Conservation (phyloP, 1,284 basidiomycete species). For the Austroboletus niveus region DNA sequence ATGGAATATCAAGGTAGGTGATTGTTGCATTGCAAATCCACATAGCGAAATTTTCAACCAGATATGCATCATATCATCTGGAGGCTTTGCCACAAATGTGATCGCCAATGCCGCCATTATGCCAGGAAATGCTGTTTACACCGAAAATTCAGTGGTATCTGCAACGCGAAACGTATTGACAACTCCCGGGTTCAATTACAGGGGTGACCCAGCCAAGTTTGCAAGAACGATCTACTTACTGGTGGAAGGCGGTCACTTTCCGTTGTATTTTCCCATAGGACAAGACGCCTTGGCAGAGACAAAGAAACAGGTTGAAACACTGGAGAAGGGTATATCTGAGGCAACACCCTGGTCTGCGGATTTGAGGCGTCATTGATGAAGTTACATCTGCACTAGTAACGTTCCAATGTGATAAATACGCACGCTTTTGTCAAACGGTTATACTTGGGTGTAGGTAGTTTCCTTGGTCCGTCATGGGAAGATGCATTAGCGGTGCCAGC, state of each 20-base stretch:
- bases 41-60: background rate
- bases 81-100: constrained; percentile 2
- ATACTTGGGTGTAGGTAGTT: too few species aligned
- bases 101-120: background rate
- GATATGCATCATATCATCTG: constrained; percentile 18
- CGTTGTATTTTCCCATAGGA: constrained; percentile 9
- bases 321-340: constrained; percentile 1
- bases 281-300: constrained; percentile 1
- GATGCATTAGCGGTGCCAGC: too few species aligned
- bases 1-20: constrained; percentile 26
- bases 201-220: constrained; percentile 6
- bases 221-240: background rate
- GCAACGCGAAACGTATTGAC: background rate
- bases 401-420: too few species aligned
- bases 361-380: background rate
- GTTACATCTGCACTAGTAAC: background rate
- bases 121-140: constrained; percentile 4
- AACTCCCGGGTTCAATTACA: background rate
- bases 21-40: background rate
- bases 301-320: background rate
- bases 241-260: constrained; percentile 2
- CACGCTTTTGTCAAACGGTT: too few species aligned
- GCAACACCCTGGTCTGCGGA: constrained; percentile 10
- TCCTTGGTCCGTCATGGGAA: too few species aligned
- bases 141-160: background rate